These are phyloP conservation scores for Hordeum vulgare DNA, from an alignment of 176 grass and related monocot genomes.

Conservation along the genomic window MorexV3_pseudomolecules_assembly NC_058519.1:630279329-630279828, in stretches of 20 bases:
- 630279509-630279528: slow-evolving; percentile 45
- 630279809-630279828: background rate
- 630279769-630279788: background rate
- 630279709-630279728: no score
- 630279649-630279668: slow-evolving; percentile 10
- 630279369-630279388: slow-evolving; percentile 13
- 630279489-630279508: slow-evolving; percentile 44
- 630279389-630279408: slow-evolving; percentile 27
- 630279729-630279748: no score
- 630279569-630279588: slow-evolving; percentile 40
- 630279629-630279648: background rate
- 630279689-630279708: no score
- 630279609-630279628: background rate
- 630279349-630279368: slow-evolving; percentile 80
- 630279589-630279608: background rate
- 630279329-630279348: slow-evolving; percentile 42
- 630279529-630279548: slow-evolving; percentile 29
- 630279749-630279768: slow-evolving; percentile 16
- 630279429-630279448: slow-evolving; percentile 19
- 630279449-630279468: slow-evolving; percentile 67
- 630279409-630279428: slow-evolving; percentile 18
- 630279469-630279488: slow-evolving; percentile 66
- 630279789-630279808: slow-evolving; percentile 5
- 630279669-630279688: slow-evolving; percentile 15
- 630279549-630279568: slow-evolving; percentile 33